These are phyloP conservation scores for Gaeumannomyces tritici DNA, from an alignment of 2,329 filamentous ascomycete genomes.

Conservation along the genomic window DNA sequence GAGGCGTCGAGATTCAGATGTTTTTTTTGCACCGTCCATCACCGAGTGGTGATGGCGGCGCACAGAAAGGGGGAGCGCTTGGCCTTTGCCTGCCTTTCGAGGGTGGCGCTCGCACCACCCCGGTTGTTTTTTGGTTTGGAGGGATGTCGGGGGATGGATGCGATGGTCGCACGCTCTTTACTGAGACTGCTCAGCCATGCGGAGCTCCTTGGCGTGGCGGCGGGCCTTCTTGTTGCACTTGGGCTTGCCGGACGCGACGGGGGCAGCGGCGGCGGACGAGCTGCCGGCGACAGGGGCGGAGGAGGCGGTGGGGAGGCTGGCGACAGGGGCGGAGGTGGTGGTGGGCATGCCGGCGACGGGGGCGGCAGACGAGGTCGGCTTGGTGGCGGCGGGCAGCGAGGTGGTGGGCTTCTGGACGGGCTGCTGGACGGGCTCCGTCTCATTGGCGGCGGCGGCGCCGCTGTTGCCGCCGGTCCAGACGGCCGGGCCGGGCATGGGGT, in stretches of 20 bases:
- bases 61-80: not conserved
- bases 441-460: not conserved
- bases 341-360: not conserved
- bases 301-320: not conserved
- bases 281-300: too few relatives aligned
- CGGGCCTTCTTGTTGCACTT: not conserved
- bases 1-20: not conserved
- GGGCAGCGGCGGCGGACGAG: too few relatives aligned
- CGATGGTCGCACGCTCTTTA: not conserved
- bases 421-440: not conserved
- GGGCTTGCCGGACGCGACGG: not conserved
- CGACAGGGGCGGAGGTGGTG: not conserved
- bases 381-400: not conserved
- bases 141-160: too few relatives aligned
- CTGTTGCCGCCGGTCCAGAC: conserved; percentile 1
- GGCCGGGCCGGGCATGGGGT: conserved; percentile 5
- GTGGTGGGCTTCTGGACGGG: not conserved
- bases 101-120: not conserved
- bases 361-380: not conserved
- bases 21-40: too few relatives aligned
- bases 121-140: not conserved
- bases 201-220: not conserved
- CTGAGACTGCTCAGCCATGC: not conserved
- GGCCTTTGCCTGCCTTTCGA: not conserved
- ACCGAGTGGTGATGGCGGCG: not conserved